These are phyloP conservation scores for Nicotiana tabacum DNA, from an alignment of 257 asterid genomes.

Conservation along the genomic window DNA sequence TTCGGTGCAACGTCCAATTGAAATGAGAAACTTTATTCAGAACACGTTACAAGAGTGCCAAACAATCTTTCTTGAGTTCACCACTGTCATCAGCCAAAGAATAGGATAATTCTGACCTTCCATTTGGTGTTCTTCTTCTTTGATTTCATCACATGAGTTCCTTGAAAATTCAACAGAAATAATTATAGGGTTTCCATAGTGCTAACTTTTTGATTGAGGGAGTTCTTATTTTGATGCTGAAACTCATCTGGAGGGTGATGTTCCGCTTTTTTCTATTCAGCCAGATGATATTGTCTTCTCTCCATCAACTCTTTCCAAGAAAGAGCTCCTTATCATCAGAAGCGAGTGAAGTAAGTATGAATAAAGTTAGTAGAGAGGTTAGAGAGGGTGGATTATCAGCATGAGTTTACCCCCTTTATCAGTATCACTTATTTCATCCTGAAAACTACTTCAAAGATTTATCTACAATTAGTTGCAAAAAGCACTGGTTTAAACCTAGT, in stretches of 20 bases:
- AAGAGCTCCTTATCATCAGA: not conserved
- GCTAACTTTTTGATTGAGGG: not conserved
- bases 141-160: not conserved
- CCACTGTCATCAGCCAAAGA: not conserved
- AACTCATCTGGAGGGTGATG: not conserved
- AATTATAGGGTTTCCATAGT: not conserved
- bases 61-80: not conserved
- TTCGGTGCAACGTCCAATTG: not conserved
- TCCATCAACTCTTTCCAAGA: not conserved
- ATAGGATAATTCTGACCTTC: not conserved
- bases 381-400: not conserved
- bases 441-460: too few species aligned
- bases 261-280: not conserved
- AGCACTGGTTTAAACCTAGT: not conserved
- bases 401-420: not conserved
- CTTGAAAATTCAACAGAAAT: not conserved
- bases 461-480: too few species aligned
- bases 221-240: not conserved
- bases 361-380: not conserved
- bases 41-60: not conserved
- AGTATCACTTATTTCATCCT: too few species aligned
- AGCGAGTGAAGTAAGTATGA: not conserved
- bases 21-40: not conserved
- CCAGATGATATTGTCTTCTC: not conserved
- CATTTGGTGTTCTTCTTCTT: not conserved